Base-by-base conservation (phyloP, 106 monocot species). In the Ottelia alismoides region DNA sequence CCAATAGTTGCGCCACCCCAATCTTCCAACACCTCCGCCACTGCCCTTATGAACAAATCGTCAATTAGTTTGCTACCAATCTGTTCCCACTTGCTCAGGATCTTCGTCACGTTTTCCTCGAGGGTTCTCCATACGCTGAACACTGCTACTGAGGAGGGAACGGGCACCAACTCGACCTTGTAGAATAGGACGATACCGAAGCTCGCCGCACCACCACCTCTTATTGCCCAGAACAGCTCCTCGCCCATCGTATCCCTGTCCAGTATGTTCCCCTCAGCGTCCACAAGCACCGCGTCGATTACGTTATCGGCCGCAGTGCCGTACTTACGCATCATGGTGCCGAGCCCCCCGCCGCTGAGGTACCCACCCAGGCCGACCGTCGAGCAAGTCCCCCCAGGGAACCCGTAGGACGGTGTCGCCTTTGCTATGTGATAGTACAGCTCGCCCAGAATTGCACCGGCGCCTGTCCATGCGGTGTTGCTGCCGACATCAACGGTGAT, bases 191-290 rank as follows among this genome's bases (percentile, higher is more conserved):
- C 50, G 18, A 67, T 18, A n/a, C 61, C 62, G 24, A 71, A 77
- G 45, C 57, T 67, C 9, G 51, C 66, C 20, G 55, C 77, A 14
- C 76, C 71, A 0, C 74, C 76, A 1, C 76, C 76, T 57, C 71
- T 66, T 49, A 76, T 66, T 2, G 79, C 84, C 84, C 84, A 79
- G 32, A 84, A 84, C n/a, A 69, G 46, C 24, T 72, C 72, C 24
- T 84, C 75, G 1, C 79, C 84, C 84, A 84, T 79, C n/a, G 61
- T 25, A 22, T 28, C 48, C 45, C 67, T 48, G 43, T 72, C 63
- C 20, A 77, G 12, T 3, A 77, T 16, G 18, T 35, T 18, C 18
- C 66, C 77, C 0, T 58, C 16, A 7, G 28, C 58, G 21, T 64
- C 64, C n/a, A 78, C 63, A 0, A 77, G 18, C 18, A 20, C 32